These are phyloP conservation scores for Fusarium graminum DNA, from an alignment of 2,329 filamentous ascomycete species.

Conservation along the genomic window DNA sequence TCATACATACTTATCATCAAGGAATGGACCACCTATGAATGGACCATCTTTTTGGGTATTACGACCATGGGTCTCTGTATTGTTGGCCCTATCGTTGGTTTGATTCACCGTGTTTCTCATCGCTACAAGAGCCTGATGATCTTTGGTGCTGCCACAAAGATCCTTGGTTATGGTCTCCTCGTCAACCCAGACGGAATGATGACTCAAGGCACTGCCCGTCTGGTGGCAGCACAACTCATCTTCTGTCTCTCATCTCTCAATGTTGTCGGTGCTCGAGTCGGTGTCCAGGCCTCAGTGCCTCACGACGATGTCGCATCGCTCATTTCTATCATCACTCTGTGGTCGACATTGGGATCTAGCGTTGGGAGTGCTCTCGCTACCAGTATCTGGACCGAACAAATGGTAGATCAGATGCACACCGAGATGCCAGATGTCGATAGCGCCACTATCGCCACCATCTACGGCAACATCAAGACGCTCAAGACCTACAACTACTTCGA, in stretches of 20 bases:
- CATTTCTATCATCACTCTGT: constrained; percentile 56
- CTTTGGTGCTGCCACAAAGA: constrained; percentile 53
- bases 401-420: constrained; percentile 51
- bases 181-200: constrained; percentile 49
- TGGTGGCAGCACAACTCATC: constrained; percentile 55
- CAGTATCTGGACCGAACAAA: constrained; percentile 57
- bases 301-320: constrained; percentile 58
- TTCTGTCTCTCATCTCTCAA: constrained; percentile 55
- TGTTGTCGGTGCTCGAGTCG: constrained; percentile 58
- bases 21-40: constrained; percentile 57
- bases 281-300: constrained; percentile 57
- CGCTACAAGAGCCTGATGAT: constrained; percentile 59
- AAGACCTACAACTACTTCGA: constrained; percentile 51
- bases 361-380: constrained; percentile 57
- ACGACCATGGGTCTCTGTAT: constrained; percentile 57
- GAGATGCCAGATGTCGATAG: constrained; percentile 49
- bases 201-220: constrained; percentile 52
- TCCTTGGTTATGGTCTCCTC: constrained; percentile 56
- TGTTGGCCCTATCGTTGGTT: constrained; percentile 53
- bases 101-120: constrained; percentile 55
- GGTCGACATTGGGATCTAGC: constrained; percentile 56
- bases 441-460: constrained; percentile 49
- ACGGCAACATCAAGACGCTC: constrained; percentile 54
- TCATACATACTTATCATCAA: constrained; percentile 58
- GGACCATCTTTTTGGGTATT: constrained; percentile 57